A percentile compares a stretch with the other conserved stretches of the same genome.
Evolutionary conservation across 495 filamentous ascomycete genomes (phyloP).

Genomic region (Aspergillus funiculosus): DNA sequence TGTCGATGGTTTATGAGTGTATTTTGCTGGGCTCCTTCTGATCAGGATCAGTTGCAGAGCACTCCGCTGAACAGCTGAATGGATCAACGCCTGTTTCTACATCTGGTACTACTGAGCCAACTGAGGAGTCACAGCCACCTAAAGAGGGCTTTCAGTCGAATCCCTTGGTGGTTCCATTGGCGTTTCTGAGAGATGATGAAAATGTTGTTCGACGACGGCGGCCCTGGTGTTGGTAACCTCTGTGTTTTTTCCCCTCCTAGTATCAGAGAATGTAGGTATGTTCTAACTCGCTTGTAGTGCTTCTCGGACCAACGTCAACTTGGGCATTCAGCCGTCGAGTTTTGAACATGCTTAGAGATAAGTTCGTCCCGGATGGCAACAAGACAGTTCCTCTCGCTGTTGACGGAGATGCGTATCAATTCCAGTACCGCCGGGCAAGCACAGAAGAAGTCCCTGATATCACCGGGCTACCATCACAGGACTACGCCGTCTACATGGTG

Average conservation of each 20-base stretch:
- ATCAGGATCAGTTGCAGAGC: too few relatives aligned
- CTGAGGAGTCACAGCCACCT: too few relatives aligned
- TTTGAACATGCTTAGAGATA: constrained; percentile 26
- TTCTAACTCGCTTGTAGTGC: neutral
- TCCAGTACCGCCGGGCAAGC: constrained; percentile 24
- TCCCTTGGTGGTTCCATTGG: too few relatives aligned
- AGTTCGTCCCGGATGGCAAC: constrained; percentile 14
- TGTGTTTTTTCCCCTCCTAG: too few relatives aligned
- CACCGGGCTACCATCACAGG: constrained; percentile 28
- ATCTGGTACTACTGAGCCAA: too few relatives aligned
- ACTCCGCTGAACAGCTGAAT: too few relatives aligned
- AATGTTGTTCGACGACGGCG: too few relatives aligned
- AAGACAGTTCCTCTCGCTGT: constrained; percentile 16
- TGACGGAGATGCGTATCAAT: constrained; percentile 29
- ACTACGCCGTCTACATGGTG: constrained; percentile 33
- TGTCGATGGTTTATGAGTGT: too few relatives aligned
- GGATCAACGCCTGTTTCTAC: too few relatives aligned
- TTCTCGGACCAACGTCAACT: constrained; percentile 16
- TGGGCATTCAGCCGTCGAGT: constrained; percentile 32
- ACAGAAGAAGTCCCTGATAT: constrained; percentile 21
- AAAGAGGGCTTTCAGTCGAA: too few relatives aligned
- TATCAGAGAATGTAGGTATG: neutral
- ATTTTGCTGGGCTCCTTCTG: too few relatives aligned
- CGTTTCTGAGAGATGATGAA: too few relatives aligned
- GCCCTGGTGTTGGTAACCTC: constrained; percentile 29